Conservation (phyloP, 805 yeast genomes). For the Ogataea glucozyma region DNA sequence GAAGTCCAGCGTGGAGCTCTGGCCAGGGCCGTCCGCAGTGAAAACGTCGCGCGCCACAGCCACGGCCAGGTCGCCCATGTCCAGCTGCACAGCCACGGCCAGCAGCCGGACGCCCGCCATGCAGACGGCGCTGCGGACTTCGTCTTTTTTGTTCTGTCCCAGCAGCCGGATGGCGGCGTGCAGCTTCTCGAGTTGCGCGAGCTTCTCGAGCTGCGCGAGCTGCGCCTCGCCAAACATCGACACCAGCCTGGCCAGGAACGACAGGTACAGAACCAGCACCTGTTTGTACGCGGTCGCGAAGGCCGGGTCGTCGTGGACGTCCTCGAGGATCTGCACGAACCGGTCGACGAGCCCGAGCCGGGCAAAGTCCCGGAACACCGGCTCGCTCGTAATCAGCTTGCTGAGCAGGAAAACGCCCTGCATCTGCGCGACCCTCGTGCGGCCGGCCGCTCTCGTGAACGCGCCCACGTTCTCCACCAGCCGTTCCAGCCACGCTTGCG, state of each 20-base stretch:
- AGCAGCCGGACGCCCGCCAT: background rate
- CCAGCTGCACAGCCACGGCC: background rate
- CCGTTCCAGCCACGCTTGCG: slow-evolving; percentile 5
- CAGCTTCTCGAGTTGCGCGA: background rate
- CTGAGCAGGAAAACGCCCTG: slow-evolving; percentile 16
- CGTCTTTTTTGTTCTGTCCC: slow-evolving; percentile 1
- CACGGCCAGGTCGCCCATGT: background rate
- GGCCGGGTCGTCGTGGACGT: background rate
- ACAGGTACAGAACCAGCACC: slow-evolving; percentile 3
- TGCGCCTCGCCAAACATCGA: background rate
- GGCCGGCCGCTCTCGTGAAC: background rate
- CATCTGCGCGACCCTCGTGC: slow-evolving; percentile 8
- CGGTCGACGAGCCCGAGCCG: background rate
- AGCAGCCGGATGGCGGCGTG: background rate
- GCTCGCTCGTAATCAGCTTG: slow-evolving; percentile 15
- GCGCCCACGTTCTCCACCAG: slow-evolving; percentile 4
- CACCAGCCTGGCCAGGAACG: slow-evolving; percentile 5
- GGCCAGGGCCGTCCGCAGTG: background rate
- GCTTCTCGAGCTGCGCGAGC: background rate
- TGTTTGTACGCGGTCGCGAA: slow-evolving; percentile 2
- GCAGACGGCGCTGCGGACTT: background rate
- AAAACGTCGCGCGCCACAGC: background rate
- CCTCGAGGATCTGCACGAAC: background rate
- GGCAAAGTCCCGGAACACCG: background rate
- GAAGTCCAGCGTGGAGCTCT: slow-evolving; percentile 15